A percentile compares a stretch with the other conserved stretches of the same genome.
These are phyloP conservation scores for Tranzscheliella williamsii DNA, from an alignment of 1,284 basidiomycete genomes.

Conservation along the genomic window DNA sequence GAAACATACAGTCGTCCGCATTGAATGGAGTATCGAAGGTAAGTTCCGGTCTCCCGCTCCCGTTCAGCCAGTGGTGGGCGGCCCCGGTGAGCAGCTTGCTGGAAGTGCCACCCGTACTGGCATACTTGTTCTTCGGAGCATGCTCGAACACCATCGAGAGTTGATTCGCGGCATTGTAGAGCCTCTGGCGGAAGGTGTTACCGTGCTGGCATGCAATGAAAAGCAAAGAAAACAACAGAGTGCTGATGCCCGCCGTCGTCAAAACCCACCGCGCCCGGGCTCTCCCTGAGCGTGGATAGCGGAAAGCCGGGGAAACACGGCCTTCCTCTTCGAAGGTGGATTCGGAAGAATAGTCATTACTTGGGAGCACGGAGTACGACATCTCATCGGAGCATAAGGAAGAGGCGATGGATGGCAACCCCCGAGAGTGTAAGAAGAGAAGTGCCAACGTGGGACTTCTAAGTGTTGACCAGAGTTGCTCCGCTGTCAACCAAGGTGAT, in stretches of 20 bases:
- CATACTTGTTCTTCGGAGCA: constrained; percentile 9
- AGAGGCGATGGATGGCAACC: too few relatives aligned
- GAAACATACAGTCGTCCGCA: constrained; percentile 49
- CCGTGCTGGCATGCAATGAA: constrained; percentile 9
- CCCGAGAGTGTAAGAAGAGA: too few relatives aligned
- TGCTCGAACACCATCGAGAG: too few relatives aligned
- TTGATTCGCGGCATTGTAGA: constrained; percentile 32
- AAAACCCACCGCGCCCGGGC: constrained; percentile 41
- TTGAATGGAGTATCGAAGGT: constrained; percentile 49
- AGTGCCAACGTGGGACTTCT: too few relatives aligned
- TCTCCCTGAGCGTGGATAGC: too few relatives aligned
- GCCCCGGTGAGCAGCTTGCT: not conserved
- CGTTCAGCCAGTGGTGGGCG: constrained; percentile 31
- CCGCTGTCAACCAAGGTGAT: too few relatives aligned
- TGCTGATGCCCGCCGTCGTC: constrained; percentile 9
- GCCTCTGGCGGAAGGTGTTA: constrained; percentile 3
- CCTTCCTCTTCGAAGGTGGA: too few relatives aligned
- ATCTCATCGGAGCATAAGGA: too few relatives aligned
- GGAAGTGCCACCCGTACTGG: constrained; percentile 3
- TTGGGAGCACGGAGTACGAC: too few relatives aligned
- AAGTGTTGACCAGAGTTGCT: too few relatives aligned
- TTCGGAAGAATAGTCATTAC: too few relatives aligned
- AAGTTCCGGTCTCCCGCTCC: constrained; percentile 23
- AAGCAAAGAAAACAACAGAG: constrained; percentile 25
- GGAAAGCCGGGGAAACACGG: too few relatives aligned